Percentiles rank a stretch among this genome's conserved stretches.
These are phyloP conservation scores for Psilocybe cyanescens DNA, from an alignment of 768 basidiomycete species.

Conservation along the genomic window DNA sequence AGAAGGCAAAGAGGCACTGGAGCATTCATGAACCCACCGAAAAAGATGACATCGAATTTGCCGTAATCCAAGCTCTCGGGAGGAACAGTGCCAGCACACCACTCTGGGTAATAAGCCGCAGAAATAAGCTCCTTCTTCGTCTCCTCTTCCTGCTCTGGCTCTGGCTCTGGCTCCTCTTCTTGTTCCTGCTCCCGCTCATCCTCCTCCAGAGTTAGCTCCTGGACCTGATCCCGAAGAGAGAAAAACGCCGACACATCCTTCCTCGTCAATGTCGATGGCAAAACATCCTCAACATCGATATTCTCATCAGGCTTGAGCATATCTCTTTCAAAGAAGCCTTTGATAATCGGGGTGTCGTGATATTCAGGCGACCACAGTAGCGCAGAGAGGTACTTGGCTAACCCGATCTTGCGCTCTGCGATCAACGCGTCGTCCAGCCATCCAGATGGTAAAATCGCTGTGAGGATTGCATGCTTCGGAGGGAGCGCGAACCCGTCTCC, in stretches of 20 bases:
- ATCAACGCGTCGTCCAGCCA: slow-evolving; percentile 56
- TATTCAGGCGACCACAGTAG: slow-evolving; percentile 37
- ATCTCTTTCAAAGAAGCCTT: slow-evolving; percentile 35
- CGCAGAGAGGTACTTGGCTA: slow-evolving; percentile 42
- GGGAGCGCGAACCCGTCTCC: slow-evolving; percentile 42
- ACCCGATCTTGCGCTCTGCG: slow-evolving; percentile 48
- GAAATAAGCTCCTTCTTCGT: slow-evolving; percentile 30
- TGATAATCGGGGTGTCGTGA: slow-evolving; percentile 31
- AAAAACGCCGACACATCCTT: slow-evolving; percentile 30
- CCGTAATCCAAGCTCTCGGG: slow-evolving; percentile 65
- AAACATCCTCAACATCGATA: slow-evolving; percentile 45
- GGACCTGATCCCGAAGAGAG: background rate
- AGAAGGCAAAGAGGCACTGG: background rate
- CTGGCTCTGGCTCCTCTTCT: background rate
- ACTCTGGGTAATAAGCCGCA: slow-evolving; percentile 56
- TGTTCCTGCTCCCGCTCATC: background rate
- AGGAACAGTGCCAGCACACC: slow-evolving; percentile 48
- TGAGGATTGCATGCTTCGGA: slow-evolving; percentile 47
- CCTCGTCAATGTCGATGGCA: slow-evolving; percentile 48
- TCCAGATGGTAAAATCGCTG: slow-evolving; percentile 46
- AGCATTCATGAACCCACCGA: slow-evolving; percentile 40
- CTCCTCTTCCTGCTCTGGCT: background rate
- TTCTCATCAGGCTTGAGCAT: slow-evolving; percentile 12
- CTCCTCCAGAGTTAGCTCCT: background rate
- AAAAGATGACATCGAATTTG: slow-evolving; percentile 71